Evolutionary conservation across 2,329 filamentous ascomycete species (phyloP).

Genomic region (Myriosclerotinia duriaeana): DNA sequence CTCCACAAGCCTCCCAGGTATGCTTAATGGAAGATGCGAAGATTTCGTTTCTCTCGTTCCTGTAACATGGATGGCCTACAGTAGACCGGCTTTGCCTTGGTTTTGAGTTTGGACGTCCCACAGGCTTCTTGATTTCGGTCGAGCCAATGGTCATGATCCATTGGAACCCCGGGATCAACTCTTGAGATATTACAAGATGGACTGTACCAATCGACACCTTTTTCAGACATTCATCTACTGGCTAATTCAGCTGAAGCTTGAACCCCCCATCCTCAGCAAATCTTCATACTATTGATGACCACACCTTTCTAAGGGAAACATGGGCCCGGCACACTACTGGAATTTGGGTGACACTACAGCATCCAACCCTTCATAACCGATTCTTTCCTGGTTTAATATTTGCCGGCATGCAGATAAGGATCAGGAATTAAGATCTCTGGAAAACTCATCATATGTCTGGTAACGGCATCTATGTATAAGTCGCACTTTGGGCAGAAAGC

Average conservation of each 20-base stretch:
- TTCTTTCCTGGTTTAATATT: background rate
- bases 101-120: background rate
- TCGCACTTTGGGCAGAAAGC: background rate
- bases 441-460: too few species aligned
- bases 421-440: conserved; percentile 14
- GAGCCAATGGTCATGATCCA: background rate
- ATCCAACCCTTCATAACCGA: background rate
- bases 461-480: too few species aligned
- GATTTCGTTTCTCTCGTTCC: conserved; percentile 26
- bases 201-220: background rate
- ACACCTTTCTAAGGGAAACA: background rate
- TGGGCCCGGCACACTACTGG: background rate
- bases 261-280: background rate
- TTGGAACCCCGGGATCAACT: background rate
- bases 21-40: conserved; percentile 10
- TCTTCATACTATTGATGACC: background rate
- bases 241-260: background rate
- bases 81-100: background rate
- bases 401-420: conserved; percentile 12
- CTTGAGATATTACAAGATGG: background rate
- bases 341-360: background rate
- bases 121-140: background rate
- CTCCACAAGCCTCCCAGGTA: background rate
- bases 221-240: background rate
- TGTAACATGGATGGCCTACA: background rate